These are phyloP conservation scores for Alternaria sp. DNA, from an alignment of 2,329 filamentous ascomycete genomes.

Conservation along the genomic window DNA sequence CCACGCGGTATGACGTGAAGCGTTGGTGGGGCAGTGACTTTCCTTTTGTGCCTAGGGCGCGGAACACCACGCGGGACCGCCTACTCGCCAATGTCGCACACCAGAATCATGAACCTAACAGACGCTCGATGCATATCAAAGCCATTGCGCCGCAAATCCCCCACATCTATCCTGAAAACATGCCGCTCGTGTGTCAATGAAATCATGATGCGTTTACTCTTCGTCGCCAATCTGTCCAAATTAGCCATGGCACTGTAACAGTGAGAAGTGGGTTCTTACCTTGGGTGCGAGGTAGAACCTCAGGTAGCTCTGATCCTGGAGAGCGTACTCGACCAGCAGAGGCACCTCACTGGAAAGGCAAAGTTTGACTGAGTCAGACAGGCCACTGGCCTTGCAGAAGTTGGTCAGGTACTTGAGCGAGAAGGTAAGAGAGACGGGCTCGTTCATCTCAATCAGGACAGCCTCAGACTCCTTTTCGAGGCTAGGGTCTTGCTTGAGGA, in stretches of 20 bases:
- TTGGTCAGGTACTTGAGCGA: conserved; percentile 99
- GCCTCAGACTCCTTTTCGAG: conserved; percentile 83
- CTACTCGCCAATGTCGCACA: conserved; percentile 30
- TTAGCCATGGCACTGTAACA: conserved; percentile 45
- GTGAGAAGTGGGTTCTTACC: conserved; percentile 62
- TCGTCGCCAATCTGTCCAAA: conserved; percentile 72
- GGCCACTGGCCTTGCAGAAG: conserved; percentile 96
- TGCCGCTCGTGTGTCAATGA: conserved; percentile 34
- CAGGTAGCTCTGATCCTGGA: conserved; percentile 87
- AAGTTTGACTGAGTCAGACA: conserved; percentile 85
- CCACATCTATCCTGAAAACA: conserved; percentile 39
- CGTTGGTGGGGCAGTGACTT: conserved; percentile 39
- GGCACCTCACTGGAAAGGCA: conserved; percentile 97
- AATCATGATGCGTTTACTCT: conserved; percentile 56
- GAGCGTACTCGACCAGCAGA: conserved; percentile 88
- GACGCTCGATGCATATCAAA: conserved; percentile 39
- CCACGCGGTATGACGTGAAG: conserved; percentile 46
- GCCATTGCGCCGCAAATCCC: conserved; percentile 36
- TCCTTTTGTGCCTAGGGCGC: conserved; percentile 31
- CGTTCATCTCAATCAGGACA: conserved; percentile 87
- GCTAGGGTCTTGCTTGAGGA: conserved; percentile 85
- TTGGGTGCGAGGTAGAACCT: conserved; percentile 98
- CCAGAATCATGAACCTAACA: conserved; percentile 27
- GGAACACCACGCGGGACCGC: conserved; percentile 26
- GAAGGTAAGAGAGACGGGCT: conserved; percentile 94